Evolutionary conservation across 2,329 filamentous ascomycete genomes (phyloP).

Genomic region (Hyphodiscus sp.): DNA sequence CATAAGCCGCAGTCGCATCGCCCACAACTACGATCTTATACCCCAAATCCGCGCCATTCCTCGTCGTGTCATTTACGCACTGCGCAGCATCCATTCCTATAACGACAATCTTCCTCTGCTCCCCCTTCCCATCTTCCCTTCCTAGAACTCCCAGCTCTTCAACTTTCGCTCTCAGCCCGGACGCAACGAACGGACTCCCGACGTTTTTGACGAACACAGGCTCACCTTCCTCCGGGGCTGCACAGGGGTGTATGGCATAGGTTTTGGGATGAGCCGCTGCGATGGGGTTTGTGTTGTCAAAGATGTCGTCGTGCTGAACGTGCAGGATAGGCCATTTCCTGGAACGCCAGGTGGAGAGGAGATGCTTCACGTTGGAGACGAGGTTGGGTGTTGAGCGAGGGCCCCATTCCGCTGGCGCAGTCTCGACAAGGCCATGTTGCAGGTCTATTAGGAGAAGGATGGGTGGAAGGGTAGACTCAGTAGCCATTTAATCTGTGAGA

Average conservation of each 20-base stretch:
- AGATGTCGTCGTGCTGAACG: constrained; percentile 16
- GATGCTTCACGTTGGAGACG: constrained; percentile 8
- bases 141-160: background rate
- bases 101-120: constrained; percentile 14
- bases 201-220: constrained; percentile 15
- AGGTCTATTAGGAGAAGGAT: constrained; percentile 20
- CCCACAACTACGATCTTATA: constrained; percentile 18
- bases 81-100: constrained; percentile 21
- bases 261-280: constrained; percentile 8
- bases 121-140: background rate
- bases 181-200: constrained; percentile 17
- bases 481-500: constrained; percentile 25
- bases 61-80: constrained; percentile 19
- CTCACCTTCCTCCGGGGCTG: constrained; percentile 10
- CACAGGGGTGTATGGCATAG: constrained; percentile 13
- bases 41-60: constrained; percentile 19
- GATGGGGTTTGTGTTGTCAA: constrained; percentile 8
- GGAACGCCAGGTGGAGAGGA: constrained; percentile 17
- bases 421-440: constrained; percentile 17
- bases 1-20: constrained; percentile 21
- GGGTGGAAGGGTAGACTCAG: background rate
- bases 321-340: constrained; percentile 16
- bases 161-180: background rate
- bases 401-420: constrained; percentile 10
- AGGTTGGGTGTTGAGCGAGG: constrained; percentile 20